phyloP scores from a whole-genome alignment of 768 basidiomycete species.

The Gloeostereum incarnatum region DNA sequence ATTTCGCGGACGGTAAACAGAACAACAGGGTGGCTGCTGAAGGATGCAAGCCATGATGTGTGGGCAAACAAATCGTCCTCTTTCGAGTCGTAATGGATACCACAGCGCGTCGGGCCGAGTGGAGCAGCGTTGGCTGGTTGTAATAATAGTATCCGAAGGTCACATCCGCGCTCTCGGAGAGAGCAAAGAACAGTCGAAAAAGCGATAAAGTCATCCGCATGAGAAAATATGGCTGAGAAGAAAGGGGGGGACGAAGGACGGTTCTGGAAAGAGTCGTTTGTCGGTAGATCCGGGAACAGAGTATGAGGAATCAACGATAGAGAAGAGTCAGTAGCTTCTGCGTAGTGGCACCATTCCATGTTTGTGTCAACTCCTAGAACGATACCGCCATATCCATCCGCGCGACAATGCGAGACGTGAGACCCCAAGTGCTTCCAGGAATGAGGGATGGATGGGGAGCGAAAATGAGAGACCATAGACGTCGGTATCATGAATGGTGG shows the following conservation, averaged over 20 bases:
- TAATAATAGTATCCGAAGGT: constrained; percentile 21
- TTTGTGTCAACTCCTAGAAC: constrained; percentile 7
- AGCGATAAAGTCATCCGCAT: constrained; percentile 19
- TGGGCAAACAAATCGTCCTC: constrained; percentile 3
- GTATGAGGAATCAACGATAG: constrained; percentile 1
- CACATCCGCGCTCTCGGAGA: constrained; percentile 20
- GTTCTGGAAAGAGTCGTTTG: too few species aligned
- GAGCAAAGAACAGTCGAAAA: constrained; percentile 26
- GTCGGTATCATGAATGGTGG: constrained; percentile 52
- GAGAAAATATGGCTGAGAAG: constrained; percentile 26
- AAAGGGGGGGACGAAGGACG: constrained; percentile 14
- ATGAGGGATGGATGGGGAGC: constrained; percentile 10
- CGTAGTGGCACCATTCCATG: constrained; percentile 1
- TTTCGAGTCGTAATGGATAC: constrained; percentile 9
- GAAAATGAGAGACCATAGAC: constrained; percentile 14
- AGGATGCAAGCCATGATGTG: constrained; percentile 20
- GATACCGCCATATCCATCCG: constrained; percentile 10
- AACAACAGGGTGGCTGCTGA: constrained; percentile 20
- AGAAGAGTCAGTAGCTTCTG: constrained; percentile 10
- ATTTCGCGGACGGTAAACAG: constrained; percentile 23
- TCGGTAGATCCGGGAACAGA: constrained; percentile 1
- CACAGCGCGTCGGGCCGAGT: constrained; percentile 10
- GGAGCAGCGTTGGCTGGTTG: constrained; percentile 5
- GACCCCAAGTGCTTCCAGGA: constrained; percentile 15
- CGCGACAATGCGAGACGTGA: constrained; percentile 13